Evolutionary conservation across 305 asterid species (phyloP).

Genomic region (Fraxinus platypoda): DNA sequence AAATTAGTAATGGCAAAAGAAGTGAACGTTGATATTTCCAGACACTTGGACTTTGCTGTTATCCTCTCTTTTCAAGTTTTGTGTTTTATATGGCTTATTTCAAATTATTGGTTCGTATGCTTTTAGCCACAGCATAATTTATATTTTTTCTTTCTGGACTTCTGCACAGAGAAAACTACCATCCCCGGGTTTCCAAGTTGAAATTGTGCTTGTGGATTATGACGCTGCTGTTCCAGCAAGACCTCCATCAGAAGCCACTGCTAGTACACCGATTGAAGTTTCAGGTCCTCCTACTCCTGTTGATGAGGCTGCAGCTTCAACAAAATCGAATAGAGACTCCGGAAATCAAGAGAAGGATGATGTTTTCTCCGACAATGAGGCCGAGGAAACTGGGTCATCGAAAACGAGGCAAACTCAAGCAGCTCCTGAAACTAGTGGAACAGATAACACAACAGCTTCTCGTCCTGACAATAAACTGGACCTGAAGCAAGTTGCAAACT

Average conservation of each 20-base stretch:
- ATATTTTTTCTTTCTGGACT: background rate
- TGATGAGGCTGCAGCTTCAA: constrained; percentile 35
- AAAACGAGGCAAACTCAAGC: constrained; percentile 33
- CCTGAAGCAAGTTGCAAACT: constrained; percentile 37
- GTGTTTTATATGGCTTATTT: background rate
- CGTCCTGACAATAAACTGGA: constrained; percentile 28
- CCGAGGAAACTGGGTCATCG: constrained; percentile 45
- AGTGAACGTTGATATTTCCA: background rate
- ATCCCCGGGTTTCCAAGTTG: constrained; percentile 95
- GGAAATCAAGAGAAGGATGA: constrained; percentile 46
- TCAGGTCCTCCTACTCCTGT: constrained; percentile 38
- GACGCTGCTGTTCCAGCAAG: constrained; percentile 44
- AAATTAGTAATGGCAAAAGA: background rate
- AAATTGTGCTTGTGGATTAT: constrained; percentile 80
- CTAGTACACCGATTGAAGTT: constrained; percentile 34
- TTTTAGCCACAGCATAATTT: background rate
- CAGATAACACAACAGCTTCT: constrained; percentile 26
- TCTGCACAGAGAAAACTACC: constrained; percentile 88
- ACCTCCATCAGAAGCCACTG: constrained; percentile 44
- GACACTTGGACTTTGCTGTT: background rate
- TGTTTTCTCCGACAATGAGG: constrained; percentile 71
- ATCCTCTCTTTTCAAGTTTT: background rate
- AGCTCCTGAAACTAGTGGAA: constrained; percentile 32
- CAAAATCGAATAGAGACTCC: constrained; percentile 35
- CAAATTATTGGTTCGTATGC: background rate